Conservation (phyloP, 306 rosid species). For the Lathyrus tuberosus region DNA sequence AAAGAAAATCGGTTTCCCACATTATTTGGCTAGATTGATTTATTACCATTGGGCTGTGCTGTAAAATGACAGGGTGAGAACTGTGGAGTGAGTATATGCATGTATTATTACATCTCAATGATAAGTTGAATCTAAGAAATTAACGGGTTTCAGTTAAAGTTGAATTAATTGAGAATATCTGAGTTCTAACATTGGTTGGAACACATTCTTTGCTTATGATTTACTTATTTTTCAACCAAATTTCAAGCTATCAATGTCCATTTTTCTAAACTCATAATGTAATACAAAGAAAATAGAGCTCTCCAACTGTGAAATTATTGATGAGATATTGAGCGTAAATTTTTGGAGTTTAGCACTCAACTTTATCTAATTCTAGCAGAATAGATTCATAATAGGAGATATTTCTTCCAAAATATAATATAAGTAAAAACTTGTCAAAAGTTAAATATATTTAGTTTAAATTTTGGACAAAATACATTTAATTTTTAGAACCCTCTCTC, state of each 20-base stretch:
- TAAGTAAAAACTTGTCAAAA: too few species aligned
- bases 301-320: not conserved
- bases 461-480: too few species aligned
- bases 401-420: too few species aligned
- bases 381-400: not conserved
- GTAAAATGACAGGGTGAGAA: conserved; percentile 7
- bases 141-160: not conserved
- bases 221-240: too few species aligned
- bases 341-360: not conserved
- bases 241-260: too few species aligned
- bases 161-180: not conserved
- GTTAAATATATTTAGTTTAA: too few species aligned
- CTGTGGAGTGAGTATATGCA: conserved; percentile 2
- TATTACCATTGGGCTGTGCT: not conserved
- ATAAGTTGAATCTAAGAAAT: not conserved
- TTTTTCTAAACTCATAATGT: too few species aligned
- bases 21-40: conserved; percentile 1
- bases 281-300: not conserved
- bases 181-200: not conserved
- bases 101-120: not conserved
- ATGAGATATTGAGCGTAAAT: not conserved
- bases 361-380: not conserved
- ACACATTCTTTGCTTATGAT: too few species aligned
- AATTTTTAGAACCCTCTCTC: too few species aligned
- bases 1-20: conserved; percentile 6